These are phyloP conservation scores for Saturnispora besseyi DNA, from an alignment of 805 yeast genomes.

Conservation along the genomic window DNA sequence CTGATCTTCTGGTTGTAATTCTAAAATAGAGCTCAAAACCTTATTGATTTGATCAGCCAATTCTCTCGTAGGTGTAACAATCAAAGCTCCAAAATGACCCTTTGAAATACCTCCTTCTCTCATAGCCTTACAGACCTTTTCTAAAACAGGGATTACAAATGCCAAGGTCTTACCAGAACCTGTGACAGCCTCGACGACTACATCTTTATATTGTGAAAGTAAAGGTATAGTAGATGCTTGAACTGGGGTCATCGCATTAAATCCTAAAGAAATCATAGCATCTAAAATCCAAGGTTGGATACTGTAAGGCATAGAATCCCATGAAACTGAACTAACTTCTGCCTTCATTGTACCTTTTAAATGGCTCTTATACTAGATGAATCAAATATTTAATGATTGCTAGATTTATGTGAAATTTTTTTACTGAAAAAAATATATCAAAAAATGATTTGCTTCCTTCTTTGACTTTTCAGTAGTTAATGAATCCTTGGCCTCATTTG, in stretches of 20 bases:
- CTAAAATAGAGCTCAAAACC: constrained; percentile 54
- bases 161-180: constrained; percentile 98
- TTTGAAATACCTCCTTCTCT: constrained; percentile 31
- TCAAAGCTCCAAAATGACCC: constrained; percentile 64
- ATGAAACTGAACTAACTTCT: constrained; percentile 40
- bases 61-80: constrained; percentile 64
- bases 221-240: constrained; percentile 93
- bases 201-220: constrained; percentile 78
- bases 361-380: background rate
- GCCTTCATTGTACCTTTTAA: constrained; percentile 9
- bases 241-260: constrained; percentile 84
- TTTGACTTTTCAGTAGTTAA: background rate
- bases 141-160: constrained; percentile 73
- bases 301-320: constrained; percentile 47
- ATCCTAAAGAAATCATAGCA: constrained; percentile 70
- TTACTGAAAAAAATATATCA: background rate
- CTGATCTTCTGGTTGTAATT: constrained; percentile 43
- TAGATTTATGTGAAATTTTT: constrained; percentile 1
- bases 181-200: constrained; percentile 93
- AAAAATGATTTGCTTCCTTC: background rate
- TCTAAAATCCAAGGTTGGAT: constrained; percentile 63
- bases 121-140: constrained; percentile 39
- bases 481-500: background rate
- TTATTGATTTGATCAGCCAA: constrained; percentile 59
- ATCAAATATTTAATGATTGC: too few species aligned